These are phyloP conservation scores for Metarhizium anisopliae DNA, from an alignment of 2,329 filamentous ascomycete genomes.

Conservation along the genomic window DNA sequence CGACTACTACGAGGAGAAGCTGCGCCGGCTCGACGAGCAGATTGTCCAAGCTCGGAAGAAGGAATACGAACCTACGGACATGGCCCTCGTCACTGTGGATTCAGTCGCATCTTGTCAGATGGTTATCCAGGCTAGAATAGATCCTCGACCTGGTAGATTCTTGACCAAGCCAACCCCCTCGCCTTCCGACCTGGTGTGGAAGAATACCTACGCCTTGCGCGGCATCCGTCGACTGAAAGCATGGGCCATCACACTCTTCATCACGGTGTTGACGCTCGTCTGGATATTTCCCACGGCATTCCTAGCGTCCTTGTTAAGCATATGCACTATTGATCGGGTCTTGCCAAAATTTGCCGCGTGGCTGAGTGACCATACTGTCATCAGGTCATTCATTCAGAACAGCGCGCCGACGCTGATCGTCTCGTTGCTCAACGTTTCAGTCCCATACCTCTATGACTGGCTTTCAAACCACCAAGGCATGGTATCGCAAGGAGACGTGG, in stretches of 20 bases:
- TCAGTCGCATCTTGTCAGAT: conserved; percentile 89
- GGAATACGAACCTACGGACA: conserved; percentile 66
- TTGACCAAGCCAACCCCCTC: conserved; percentile 80
- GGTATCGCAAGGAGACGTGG: conserved; percentile 89
- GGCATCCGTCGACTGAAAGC: conserved; percentile 64
- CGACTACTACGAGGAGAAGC: conserved; percentile 84
- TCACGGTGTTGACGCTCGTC: conserved; percentile 73
- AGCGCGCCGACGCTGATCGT: conserved; percentile 79
- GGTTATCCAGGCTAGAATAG: conserved; percentile 89
- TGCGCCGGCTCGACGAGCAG: conserved; percentile 68
- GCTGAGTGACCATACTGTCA: conserved; percentile 59
- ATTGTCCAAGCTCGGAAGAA: conserved; percentile 63
- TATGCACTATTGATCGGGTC: conserved; percentile 68
- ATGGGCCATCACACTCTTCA: conserved; percentile 77
- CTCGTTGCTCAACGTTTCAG: conserved; percentile 78
- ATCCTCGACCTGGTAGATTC: conserved; percentile 78
- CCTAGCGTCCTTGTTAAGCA: conserved; percentile 69
- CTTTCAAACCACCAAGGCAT: conserved; percentile 87
- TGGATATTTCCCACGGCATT: conserved; percentile 79
- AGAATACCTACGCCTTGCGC: conserved; percentile 78
- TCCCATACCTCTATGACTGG: conserved; percentile 92
- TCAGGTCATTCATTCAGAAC: conserved; percentile 73
- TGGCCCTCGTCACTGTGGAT: conserved; percentile 97
- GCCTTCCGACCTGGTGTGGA: conserved; percentile 90
- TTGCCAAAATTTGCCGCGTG: conserved; percentile 60